phyloP scores from a whole-genome alignment of 2,329 filamentous ascomycete genomes.

The Davidsoniella virescens region DNA sequence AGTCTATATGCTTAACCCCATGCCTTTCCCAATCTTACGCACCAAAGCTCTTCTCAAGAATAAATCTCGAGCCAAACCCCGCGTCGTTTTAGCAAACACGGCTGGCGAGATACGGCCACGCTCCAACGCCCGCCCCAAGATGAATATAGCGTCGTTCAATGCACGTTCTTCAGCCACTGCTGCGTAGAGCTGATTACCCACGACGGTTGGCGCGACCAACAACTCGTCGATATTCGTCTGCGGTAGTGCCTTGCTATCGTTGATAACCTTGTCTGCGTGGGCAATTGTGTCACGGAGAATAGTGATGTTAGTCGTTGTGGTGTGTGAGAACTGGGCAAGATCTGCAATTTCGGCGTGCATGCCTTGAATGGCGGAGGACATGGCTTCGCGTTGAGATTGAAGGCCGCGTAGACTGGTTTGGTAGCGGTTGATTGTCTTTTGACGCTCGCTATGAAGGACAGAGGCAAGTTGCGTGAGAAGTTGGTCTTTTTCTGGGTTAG shows the following conservation, averaged over 20 bases:
- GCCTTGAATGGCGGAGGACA: slow-evolving; percentile 50
- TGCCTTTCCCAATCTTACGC: slow-evolving; percentile 59
- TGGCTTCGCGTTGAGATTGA: slow-evolving; percentile 60
- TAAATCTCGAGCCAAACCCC: slow-evolving; percentile 60
- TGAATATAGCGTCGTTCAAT: slow-evolving; percentile 73
- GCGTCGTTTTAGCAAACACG: slow-evolving; percentile 65
- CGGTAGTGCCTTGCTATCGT: slow-evolving; percentile 49
- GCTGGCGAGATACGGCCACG: slow-evolving; percentile 51
- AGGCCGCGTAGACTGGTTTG: slow-evolving; percentile 59
- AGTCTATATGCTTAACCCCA: slow-evolving; percentile 38
- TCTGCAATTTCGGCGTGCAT: slow-evolving; percentile 60
- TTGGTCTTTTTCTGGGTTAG: slow-evolving; percentile 89
- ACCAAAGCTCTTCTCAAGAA: slow-evolving; percentile 71
- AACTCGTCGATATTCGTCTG: slow-evolving; percentile 76
- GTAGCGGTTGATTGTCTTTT: slow-evolving; percentile 54
- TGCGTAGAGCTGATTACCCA: slow-evolving; percentile 81
- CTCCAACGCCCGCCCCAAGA: slow-evolving; percentile 60
- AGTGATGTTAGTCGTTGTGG: slow-evolving; percentile 59
- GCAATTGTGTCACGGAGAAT: slow-evolving; percentile 63
- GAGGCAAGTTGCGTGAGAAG: slow-evolving; percentile 61
- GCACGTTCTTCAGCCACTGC: slow-evolving; percentile 79
- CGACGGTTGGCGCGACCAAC: slow-evolving; percentile 82
- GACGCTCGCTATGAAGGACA: slow-evolving; percentile 52
- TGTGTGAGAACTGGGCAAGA: slow-evolving; percentile 51
- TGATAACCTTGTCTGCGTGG: slow-evolving; percentile 64